These are phyloP conservation scores for Agrocybe pediades DNA, from an alignment of 768 basidiomycete genomes.

Conservation along the genomic window DNA sequence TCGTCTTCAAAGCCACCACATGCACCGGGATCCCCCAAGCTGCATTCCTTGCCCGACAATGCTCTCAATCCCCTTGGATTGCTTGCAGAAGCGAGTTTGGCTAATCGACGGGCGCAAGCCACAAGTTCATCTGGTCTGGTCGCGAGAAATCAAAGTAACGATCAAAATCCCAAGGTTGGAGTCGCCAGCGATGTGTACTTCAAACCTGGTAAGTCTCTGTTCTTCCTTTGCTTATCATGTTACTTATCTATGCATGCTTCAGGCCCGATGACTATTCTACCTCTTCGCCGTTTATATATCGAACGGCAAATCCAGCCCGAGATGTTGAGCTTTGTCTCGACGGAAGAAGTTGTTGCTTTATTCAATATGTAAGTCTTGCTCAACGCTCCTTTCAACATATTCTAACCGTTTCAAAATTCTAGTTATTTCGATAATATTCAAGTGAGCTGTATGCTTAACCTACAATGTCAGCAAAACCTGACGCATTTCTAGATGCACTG, in stretches of 20 bases:
- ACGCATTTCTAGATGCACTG: conserved; percentile 62
- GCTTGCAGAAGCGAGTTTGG: conserved; percentile 86
- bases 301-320: conserved; percentile 92
- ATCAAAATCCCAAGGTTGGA: conserved; percentile 58
- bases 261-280: conserved; percentile 90
- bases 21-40: conserved; percentile 71
- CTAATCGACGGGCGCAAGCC: conserved; percentile 65
- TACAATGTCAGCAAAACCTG: conserved; percentile 15
- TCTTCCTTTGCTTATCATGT: conserved; percentile 5
- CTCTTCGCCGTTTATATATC: conserved; percentile 79
- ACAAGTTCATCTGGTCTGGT: conserved; percentile 40
- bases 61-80: conserved; percentile 90
- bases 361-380: conserved; percentile 77
- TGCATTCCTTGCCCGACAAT: conserved; percentile 92
- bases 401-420: conserved; percentile 14
- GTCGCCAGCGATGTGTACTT: conserved; percentile 90
- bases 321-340: conserved; percentile 85
- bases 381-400: neutral
- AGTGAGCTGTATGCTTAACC: conserved; percentile 40
- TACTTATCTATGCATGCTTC: neutral
- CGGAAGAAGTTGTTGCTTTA: conserved; percentile 88
- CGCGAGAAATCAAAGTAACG: conserved; percentile 33
- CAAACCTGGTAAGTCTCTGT: conserved; percentile 70
- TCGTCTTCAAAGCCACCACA: conserved; percentile 17
- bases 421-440: conserved; percentile 81